Percentiles rank a stretch among this genome's conserved stretches.
Evolutionary conservation across 176 grass and related monocot genomes (phyloP).

Genomic region (Aechmea fasciata): DNA sequence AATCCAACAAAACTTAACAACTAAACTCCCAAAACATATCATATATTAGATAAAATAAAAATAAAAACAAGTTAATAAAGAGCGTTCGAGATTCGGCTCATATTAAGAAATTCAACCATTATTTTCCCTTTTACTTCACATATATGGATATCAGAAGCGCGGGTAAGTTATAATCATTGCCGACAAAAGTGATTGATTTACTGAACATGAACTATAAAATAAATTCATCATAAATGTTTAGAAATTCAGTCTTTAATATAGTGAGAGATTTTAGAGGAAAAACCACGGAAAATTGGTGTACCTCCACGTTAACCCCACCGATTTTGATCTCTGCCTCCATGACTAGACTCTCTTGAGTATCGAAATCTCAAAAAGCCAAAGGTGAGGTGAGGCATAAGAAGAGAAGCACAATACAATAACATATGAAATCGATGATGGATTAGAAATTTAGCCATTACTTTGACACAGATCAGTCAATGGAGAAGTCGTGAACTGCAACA

Average conservation of each 20-base stretch:
- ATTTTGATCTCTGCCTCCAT: constrained; percentile 43
- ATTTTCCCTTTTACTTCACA: neutral
- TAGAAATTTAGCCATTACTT: neutral
- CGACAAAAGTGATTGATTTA: neutral
- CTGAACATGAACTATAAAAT: neutral
- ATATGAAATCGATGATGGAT: neutral
- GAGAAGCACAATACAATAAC: neutral
- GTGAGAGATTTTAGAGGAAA: constrained; percentile 60
- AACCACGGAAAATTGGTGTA: constrained; percentile 19
- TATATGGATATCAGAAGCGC: constrained; percentile 4
- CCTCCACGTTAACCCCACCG: constrained; percentile 64
- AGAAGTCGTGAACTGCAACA: constrained; percentile 10
- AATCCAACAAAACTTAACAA: neutral
- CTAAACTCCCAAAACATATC: neutral
- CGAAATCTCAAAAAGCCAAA: constrained; percentile 59
- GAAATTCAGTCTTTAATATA: neutral
- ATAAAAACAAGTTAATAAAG: neutral
- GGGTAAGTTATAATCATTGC: constrained; percentile 10
- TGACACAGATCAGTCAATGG: neutral
- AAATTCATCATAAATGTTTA: neutral
- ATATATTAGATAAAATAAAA: neutral
- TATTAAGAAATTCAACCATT: constrained; percentile 15
- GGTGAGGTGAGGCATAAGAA: constrained; percentile 53
- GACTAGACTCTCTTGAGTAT: constrained; percentile 66
- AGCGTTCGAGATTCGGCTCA: neutral